These are phyloP conservation scores for Piper longum DNA, from an alignment of 164 flowering plant species.

Conservation along the genomic window DNA sequence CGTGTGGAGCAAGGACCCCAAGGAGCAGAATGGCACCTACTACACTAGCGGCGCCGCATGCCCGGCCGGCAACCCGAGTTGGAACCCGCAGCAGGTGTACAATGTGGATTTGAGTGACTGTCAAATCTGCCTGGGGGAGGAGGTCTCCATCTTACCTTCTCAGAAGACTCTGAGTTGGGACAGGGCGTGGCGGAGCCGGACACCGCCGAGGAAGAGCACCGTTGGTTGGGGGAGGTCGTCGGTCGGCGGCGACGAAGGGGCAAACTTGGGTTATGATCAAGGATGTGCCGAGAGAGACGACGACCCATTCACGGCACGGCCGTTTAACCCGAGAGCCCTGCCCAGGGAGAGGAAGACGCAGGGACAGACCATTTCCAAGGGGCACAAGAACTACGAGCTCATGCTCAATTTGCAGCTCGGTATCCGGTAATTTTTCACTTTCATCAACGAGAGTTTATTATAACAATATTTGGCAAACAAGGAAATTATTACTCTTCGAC, in stretches of 20 bases:
- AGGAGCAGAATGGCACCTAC: constrained; percentile 49
- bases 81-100: constrained; percentile 67
- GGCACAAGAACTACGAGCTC: constrained; percentile 30
- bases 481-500: too few species aligned
- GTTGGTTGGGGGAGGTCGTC: constrained; percentile 22
- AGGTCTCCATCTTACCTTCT: constrained; percentile 58
- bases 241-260: constrained; percentile 16
- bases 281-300: constrained; percentile 9
- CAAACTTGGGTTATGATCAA: too few species aligned
- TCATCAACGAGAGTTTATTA: background rate
- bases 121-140: constrained; percentile 44
- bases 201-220: constrained; percentile 27
- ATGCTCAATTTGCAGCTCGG: constrained; percentile 34
- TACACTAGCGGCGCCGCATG: constrained; percentile 32
- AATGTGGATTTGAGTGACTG: constrained; percentile 33
- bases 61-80: constrained; percentile 20
- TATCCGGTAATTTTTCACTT: constrained; percentile 15
- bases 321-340: constrained; percentile 12
- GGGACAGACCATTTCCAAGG: constrained; percentile 43
- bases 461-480: too few species aligned
- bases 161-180: constrained; percentile 36
- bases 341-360: constrained; percentile 35
- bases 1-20: constrained; percentile 49
- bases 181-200: constrained; percentile 27
- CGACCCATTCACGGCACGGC: constrained; percentile 26